Evolutionary conservation across 768 basidiomycete genomes (phyloP).

Genomic region (Coprinellus micaceus): DNA sequence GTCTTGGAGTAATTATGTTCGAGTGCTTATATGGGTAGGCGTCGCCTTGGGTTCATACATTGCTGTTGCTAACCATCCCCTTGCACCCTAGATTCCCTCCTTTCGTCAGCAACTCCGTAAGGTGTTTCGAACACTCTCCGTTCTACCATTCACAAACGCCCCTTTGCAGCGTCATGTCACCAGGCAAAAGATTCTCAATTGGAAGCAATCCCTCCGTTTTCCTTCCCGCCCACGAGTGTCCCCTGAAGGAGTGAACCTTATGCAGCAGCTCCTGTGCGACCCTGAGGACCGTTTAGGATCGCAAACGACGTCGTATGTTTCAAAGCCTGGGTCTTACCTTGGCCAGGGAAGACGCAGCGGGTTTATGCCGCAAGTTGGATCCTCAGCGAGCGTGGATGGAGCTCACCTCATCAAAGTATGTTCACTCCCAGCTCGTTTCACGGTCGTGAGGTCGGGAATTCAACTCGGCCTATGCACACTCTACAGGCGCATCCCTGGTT

Average conservation of each 20-base stretch:
- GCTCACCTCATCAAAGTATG: slow-evolving; percentile 83
- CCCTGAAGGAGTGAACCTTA: slow-evolving; percentile 81
- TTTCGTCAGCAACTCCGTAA: slow-evolving; percentile 90
- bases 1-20: slow-evolving; percentile 93
- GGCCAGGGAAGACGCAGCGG: slow-evolving; percentile 71
- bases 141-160: slow-evolving; percentile 14
- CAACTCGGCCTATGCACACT: slow-evolving; percentile 12
- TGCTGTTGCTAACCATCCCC: slow-evolving; percentile 10
- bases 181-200: slow-evolving; percentile 95
- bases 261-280: slow-evolving; percentile 89
- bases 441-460: background rate
- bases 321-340: slow-evolving; percentile 75
- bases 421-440: background rate
- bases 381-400: slow-evolving; percentile 66
- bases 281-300: slow-evolving; percentile 91
- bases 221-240: slow-evolving; percentile 80
- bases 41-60: slow-evolving; percentile 12
- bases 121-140: slow-evolving; percentile 22
- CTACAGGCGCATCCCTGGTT: slow-evolving; percentile 85
- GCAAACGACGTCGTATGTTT: slow-evolving; percentile 61
- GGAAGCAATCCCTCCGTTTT: slow-evolving; percentile 86
- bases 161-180: slow-evolving; percentile 78
- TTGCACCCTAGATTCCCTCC: slow-evolving; percentile 71
- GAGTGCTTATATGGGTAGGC: slow-evolving; percentile 89
- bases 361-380: slow-evolving; percentile 51